Conservation (phyloP, 805 yeast genomes). For the Candida quercuum region DNA sequence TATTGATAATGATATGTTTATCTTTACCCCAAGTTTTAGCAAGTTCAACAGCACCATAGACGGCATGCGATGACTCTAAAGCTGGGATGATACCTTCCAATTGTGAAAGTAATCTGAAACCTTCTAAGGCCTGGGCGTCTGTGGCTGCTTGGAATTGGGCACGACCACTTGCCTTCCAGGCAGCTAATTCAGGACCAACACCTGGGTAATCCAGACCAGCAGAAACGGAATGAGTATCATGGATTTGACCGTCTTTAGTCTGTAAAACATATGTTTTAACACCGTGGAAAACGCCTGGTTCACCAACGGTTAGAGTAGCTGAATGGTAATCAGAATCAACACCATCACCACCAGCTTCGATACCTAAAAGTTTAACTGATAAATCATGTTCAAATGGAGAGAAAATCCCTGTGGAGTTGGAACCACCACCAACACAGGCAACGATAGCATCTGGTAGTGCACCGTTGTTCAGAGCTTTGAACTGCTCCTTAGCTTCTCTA, state of each 20-base stretch:
- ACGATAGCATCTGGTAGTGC: slow-evolving; percentile 89
- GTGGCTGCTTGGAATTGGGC: slow-evolving; percentile 89
- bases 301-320: slow-evolving; percentile 92
- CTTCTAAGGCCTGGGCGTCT: slow-evolving; percentile 90
- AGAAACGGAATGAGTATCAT: slow-evolving; percentile 95
- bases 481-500: slow-evolving; percentile 88
- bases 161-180: slow-evolving; percentile 92
- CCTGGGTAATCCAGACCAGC: slow-evolving; percentile 99
- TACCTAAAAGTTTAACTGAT: slow-evolving; percentile 79
- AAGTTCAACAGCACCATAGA: slow-evolving; percentile 81
- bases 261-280: slow-evolving; percentile 92
- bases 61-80: slow-evolving; percentile 94
- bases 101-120: slow-evolving; percentile 84
- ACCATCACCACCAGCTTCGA: slow-evolving; percentile 99
- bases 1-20: slow-evolving; percentile 77
- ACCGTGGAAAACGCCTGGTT: slow-evolving; percentile 98
- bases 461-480: slow-evolving; percentile 70
- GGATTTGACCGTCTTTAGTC: slow-evolving; percentile 90
- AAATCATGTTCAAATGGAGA: slow-evolving; percentile 84
- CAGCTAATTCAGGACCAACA: slow-evolving; percentile 96
- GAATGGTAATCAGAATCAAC: slow-evolving; percentile 83
- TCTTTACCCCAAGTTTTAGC: slow-evolving; percentile 81
- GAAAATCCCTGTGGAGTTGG: slow-evolving; percentile 94
- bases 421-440: slow-evolving; percentile 99
- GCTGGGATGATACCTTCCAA: slow-evolving; percentile 99